A percentile compares a stretch with the other conserved stretches of the same genome.
These are phyloP conservation scores for Tolypocladium pustulatum DNA, from an alignment of 2,329 filamentous ascomycete species.

Conservation along the genomic window DNA sequence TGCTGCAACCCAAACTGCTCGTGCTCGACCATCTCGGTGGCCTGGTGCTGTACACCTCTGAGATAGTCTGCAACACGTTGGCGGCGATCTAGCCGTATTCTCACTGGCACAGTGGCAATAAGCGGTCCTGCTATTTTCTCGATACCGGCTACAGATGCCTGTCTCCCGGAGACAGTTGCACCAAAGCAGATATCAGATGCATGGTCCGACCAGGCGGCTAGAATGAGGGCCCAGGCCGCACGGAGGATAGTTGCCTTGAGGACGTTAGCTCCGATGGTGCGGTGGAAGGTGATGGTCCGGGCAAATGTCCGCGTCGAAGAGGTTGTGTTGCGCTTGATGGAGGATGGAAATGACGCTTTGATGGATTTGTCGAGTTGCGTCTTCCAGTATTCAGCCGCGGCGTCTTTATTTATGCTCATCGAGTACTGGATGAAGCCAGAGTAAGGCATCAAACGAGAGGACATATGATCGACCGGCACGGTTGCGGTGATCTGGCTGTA, in stretches of 20 bases:
- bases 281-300: background rate
- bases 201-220: background rate
- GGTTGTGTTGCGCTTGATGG: background rate
- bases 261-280: background rate
- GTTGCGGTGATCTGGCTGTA: background rate
- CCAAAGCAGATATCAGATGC: constrained; percentile 43
- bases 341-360: background rate
- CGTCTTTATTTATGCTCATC: background rate
- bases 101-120: constrained; percentile 49
- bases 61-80: background rate
- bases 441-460: background rate
- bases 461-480: background rate
- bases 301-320: background rate
- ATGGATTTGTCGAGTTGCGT: background rate
- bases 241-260: background rate
- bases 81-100: constrained; percentile 10
- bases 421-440: background rate
- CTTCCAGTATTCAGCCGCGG: background rate
- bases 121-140: constrained; percentile 50
- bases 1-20: background rate
- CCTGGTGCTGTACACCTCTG: background rate
- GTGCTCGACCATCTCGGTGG: background rate
- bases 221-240: constrained; percentile 6
- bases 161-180: constrained; percentile 48
- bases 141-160: constrained; percentile 33